Evolutionary conservation across 495 filamentous ascomycete genomes (phyloP), one percentile per base, ranked within the genome.

Genomic region (Hypoxylon lenormandii): DNA sequence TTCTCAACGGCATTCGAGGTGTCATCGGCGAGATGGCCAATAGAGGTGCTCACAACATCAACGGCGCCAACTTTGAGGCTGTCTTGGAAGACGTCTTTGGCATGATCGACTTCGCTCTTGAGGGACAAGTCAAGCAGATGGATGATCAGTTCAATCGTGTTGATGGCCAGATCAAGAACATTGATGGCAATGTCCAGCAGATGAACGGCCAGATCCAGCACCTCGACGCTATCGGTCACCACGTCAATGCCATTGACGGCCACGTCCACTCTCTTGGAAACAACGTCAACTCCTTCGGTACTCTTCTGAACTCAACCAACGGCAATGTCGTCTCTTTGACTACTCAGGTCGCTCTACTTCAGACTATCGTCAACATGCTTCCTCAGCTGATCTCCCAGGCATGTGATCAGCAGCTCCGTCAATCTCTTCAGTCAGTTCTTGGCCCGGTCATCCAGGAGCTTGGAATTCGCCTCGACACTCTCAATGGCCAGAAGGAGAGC

Each of bases 201-300:
- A 28, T 72, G 0, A 21, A 69, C 26, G 60, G 59, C 13, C 64
- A 74, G 2, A 63, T 57, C 7, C n/a, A 36, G 8, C 73, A 75
- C 60, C 60, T 75, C 33, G 45, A 64, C 6, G 71, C 71, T 1
- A 76, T 76, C 11, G 60, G 60, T 15, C 50, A 65, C 11, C 74
- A 76, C 13, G 74, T 74, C 51, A 63, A 63, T 6, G 74, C 74
- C 5, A 76, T 76, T 19, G 65, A 70, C 18, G 60, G 54, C 19
- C 68, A 76, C 19, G 74, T 76, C 10, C 68, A 72, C 10, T 68
- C 74, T 42, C 48, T 76, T 7, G 71, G 65, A 16, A 74, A 72
- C 60, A 76, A 76, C 45, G 13, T 76, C 37, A 69, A 61, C 18
- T 52, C 74, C 0, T 51, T 76, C 28, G 37, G 74, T 10, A 70